Conservation (phyloP, 208 protist species). For the Leishmania lainsoni region DNA sequence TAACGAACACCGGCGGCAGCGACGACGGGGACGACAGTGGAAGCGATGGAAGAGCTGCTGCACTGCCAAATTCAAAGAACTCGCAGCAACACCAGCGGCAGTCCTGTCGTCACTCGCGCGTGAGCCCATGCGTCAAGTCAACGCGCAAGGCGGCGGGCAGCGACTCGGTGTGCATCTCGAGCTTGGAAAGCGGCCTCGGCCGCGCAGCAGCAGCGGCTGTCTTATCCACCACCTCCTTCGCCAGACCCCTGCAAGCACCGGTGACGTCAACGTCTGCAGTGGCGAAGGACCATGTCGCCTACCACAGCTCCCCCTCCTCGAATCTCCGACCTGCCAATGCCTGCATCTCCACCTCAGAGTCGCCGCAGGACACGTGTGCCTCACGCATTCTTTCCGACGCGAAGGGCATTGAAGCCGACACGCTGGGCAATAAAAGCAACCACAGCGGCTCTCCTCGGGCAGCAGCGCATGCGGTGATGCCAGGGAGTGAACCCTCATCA, state of each 20-base stretch:
- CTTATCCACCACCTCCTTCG: background rate
- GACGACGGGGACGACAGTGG: background rate
- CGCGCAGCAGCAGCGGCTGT: background rate
- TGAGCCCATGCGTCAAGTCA: conserved; percentile 2
- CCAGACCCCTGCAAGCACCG: background rate
- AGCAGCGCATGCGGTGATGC: background rate
- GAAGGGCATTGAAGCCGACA: background rate
- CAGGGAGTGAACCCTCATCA: background rate
- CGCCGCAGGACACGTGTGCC: background rate
- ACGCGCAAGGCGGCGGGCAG: background rate
- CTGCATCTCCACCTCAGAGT: background rate
- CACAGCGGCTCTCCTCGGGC: background rate
- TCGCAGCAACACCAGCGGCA: background rate
- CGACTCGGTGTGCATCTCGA: background rate
- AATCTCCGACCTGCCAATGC: conserved; percentile 1
- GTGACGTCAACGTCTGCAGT: background rate
- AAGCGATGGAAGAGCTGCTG: background rate
- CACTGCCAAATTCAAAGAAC: too few relatives aligned
- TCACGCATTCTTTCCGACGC: background rate
- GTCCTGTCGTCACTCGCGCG: too few relatives aligned
- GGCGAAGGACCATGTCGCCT: background rate
- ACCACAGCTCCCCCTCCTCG: conserved; percentile 5
- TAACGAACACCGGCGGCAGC: background rate
- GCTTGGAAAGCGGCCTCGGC: background rate
- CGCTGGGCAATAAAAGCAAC: background rate